Evolutionary conservation across 768 basidiomycete genomes (phyloP).

Genomic region (Mycena amicta): DNA sequence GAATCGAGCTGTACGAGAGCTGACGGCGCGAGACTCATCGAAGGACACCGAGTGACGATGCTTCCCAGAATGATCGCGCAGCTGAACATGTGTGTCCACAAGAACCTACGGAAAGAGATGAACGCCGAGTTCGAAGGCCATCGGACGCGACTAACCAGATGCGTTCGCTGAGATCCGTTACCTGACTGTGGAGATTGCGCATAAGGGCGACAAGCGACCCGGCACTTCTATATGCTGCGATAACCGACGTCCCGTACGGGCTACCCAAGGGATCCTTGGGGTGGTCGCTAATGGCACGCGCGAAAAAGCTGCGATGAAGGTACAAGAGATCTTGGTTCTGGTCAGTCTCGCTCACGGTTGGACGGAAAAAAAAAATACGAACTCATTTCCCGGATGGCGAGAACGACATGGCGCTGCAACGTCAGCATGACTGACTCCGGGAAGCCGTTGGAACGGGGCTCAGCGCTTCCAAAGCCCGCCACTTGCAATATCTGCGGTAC

Average conservation of each 20-base stretch:
- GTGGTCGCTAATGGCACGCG: slow-evolving; percentile 70
- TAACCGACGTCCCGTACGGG: slow-evolving; percentile 72
- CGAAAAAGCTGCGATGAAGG: slow-evolving; percentile 74
- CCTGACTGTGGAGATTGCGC: slow-evolving; percentile 66
- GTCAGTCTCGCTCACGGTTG: background rate
- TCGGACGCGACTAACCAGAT: slow-evolving; percentile 62
- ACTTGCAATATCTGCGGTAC: slow-evolving; percentile 69
- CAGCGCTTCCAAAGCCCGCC: slow-evolving; percentile 63
- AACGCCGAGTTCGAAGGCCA: too few species aligned
- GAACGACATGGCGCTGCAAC: slow-evolving; percentile 66
- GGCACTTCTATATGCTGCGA: slow-evolving; percentile 74
- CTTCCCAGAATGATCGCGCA: slow-evolving; percentile 76
- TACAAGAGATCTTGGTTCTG: slow-evolving; percentile 59
- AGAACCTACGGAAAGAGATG: slow-evolving; percentile 40
- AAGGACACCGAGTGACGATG: slow-evolving; percentile 77
- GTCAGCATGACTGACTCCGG: slow-evolving; percentile 56
- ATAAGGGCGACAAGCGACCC: slow-evolving; percentile 71
- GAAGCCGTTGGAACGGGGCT: slow-evolving; percentile 45
- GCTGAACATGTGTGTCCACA: slow-evolving; percentile 67
- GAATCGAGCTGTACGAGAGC: slow-evolving; percentile 75
- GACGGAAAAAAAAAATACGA: slow-evolving; percentile 30
- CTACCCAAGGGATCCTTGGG: slow-evolving; percentile 75
- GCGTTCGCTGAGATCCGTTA: slow-evolving; percentile 63
- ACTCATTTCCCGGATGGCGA: slow-evolving; percentile 74
- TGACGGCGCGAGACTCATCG: slow-evolving; percentile 76